Evolutionary conservation across 208 protist species (phyloP).

Genomic region (Porcisia deanei): DNA sequence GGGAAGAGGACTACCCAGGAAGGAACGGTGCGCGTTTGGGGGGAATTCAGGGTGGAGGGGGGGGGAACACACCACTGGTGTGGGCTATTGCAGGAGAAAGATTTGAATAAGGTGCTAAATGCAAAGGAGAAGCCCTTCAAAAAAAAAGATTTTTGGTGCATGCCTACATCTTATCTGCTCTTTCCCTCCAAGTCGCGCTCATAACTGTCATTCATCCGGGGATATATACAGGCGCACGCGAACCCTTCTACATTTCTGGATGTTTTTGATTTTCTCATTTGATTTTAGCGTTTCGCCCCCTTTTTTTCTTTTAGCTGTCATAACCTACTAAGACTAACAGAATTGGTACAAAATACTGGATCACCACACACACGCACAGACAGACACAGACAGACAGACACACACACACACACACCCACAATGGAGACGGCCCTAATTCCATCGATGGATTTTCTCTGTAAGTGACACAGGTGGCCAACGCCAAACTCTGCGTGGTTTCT

Average conservation of each 20-base stretch:
- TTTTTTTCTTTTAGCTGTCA: background rate
- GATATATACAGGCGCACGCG: constrained; percentile 1
- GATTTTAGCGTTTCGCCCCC: background rate
- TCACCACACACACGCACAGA: background rate
- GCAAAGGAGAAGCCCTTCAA: too few relatives aligned
- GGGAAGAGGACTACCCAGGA: too few relatives aligned
- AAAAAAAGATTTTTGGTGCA: background rate
- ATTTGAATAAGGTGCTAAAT: too few relatives aligned
- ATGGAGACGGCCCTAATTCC: background rate
- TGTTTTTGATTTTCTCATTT: background rate
- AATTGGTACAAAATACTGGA: background rate
- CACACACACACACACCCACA: background rate
- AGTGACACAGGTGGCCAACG: background rate
- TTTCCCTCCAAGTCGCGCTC: background rate
- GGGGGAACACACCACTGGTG: too few relatives aligned
- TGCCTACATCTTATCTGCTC: background rate
- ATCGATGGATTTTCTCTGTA: background rate
- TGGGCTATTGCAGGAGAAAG: too few relatives aligned
- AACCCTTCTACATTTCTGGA: background rate
- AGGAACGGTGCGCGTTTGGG: too few relatives aligned
- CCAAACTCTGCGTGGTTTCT: background rate
- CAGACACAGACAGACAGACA: background rate
- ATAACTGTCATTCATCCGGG: background rate
- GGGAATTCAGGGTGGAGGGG: too few relatives aligned
- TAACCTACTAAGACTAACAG: background rate